A percentile compares a stretch with the other conserved stretches of the same genome.
Evolutionary conservation across 1,284 basidiomycete genomes (phyloP).

Genomic region (Cryptococcus sp.): DNA sequence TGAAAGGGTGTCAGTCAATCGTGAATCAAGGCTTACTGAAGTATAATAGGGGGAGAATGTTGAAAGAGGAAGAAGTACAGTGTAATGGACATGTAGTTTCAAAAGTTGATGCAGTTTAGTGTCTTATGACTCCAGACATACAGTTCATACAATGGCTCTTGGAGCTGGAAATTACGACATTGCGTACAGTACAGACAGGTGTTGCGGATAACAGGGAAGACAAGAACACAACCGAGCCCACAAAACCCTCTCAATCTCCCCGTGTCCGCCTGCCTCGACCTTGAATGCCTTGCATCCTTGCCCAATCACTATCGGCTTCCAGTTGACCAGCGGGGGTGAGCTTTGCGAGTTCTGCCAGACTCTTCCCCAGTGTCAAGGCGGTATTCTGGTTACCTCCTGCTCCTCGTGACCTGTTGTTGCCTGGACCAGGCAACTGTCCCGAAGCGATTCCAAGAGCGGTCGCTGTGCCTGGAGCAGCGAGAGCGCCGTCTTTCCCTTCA

Average conservation of each 20-base stretch:
- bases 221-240: no score
- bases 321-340: constrained; percentile 50
- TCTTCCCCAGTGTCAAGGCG: constrained; percentile 49
- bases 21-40: no score
- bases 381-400: constrained; percentile 31
- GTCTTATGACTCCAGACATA: no score
- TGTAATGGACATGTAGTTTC: no score
- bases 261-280: constrained; percentile 43
- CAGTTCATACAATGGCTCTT: no score
- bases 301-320: constrained; percentile 52
- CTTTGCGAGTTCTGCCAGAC: constrained; percentile 49
- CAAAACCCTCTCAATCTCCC: constrained; percentile 29
- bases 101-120: no score
- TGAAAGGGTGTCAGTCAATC: no score
- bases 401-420: constrained; percentile 30
- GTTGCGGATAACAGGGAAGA: no score
- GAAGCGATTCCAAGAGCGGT: constrained; percentile 42
- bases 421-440: constrained; percentile 30
- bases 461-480: constrained; percentile 41
- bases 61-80: no score
- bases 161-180: no score
- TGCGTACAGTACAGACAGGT: no score
- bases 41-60: no score
- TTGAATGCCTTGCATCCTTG: constrained; percentile 47
- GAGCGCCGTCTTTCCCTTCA: constrained; percentile 30